These are phyloP conservation scores for Nitzschia inconspicua DNA, from an alignment of 108 stramenopile species.

Conservation along the genomic window DNA sequence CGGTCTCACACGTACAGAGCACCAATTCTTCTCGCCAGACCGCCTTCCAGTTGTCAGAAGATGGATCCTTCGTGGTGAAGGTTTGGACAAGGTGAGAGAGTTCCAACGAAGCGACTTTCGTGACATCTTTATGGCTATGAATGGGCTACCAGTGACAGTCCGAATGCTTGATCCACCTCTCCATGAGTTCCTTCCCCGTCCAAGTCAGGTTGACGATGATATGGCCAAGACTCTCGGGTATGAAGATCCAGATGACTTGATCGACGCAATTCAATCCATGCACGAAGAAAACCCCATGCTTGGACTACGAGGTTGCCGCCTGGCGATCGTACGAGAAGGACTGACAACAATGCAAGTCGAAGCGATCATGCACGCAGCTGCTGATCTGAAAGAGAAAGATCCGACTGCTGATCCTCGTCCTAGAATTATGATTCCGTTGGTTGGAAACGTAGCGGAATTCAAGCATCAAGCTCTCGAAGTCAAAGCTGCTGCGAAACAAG, in stretches of 20 bases:
- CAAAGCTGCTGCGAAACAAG: conserved; percentile 49
- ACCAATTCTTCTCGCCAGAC: conserved; percentile 83
- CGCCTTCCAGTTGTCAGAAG: conserved; percentile 68
- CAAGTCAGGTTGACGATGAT: conserved; percentile 42
- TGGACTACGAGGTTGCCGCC: conserved; percentile 76
- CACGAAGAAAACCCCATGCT: conserved; percentile 86
- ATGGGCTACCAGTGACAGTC: conserved; percentile 71
- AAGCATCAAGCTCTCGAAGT: conserved; percentile 56
- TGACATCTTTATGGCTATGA: conserved; percentile 69
- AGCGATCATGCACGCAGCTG: conserved; percentile 68
- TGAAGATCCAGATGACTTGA: conserved; percentile 39
- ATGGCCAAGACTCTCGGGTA: conserved; percentile 57
- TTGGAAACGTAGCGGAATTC: conserved; percentile 57
- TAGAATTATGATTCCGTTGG: conserved; percentile 68
- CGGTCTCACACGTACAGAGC: conserved; percentile 83
- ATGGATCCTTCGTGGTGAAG: conserved; percentile 75
- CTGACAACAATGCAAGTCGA: conserved; percentile 76
- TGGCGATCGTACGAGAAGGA: conserved; percentile 64
- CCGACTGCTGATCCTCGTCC: conserved; percentile 45
- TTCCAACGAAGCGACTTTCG: conserved; percentile 70
- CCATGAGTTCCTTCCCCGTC: conserved; percentile 79
- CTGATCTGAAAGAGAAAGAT: conserved; percentile 46
- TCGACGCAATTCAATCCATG: conserved; percentile 50
- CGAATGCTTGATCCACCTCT: conserved; percentile 84
- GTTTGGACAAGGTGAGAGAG: conserved; percentile 50